Base-by-base conservation (phyloP, 2,329 filamentous ascomycete species). In the Emmonsiellopsis sp. region DNA sequence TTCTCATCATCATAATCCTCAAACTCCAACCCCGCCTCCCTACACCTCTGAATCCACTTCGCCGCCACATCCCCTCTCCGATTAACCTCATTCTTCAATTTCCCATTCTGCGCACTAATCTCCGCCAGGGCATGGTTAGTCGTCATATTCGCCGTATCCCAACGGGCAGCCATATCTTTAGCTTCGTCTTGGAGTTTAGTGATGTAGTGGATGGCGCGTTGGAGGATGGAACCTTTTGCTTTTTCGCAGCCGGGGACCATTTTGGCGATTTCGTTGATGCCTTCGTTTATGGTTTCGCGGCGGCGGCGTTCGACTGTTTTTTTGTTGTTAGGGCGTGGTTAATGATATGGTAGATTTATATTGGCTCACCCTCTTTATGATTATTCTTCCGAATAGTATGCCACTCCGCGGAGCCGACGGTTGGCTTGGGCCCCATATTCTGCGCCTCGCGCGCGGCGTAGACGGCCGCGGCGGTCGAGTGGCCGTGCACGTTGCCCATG, bases 221-320 rank as follows among this genome's bases (percentile, higher is more conserved):
- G 88, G 38, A 98, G 77, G 59, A 98, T 97, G 2, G 90, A 94
- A 0, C 93, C 93, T 73, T 98, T 98, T 77, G 98, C 97, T 79
- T 97, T 98, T 73, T 98, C 93, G 65, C 92, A 96, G 11, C 90
- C 90, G 0, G 93, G 93, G 0, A 98, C 93, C 60, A 98, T 95
- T 75, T 96, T 97, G 61, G 92, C 89, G 32, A 98, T 82, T 71
- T 97, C 93, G 66, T 96, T 97, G 63, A 98, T 98, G 49, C 93
- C 93, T 72, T 98, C 93, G 61, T 98, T 98, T 69, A 98, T 98
- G 0, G 93, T 96, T 73, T 98, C 93, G 58, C 93, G 88, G 44
- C 93, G 89, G 55, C 93, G 89, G 56, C 93, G 89, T 73, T 98
- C 93, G 57, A 98, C 93, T 97, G 52, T 11, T 45, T 30, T 10